Percentiles rank a stretch among this genome's conserved stretches.
Evolutionary conservation across 176 grass and related monocot species (phyloP).

Genomic region (Melocanna baccifera): DNA sequence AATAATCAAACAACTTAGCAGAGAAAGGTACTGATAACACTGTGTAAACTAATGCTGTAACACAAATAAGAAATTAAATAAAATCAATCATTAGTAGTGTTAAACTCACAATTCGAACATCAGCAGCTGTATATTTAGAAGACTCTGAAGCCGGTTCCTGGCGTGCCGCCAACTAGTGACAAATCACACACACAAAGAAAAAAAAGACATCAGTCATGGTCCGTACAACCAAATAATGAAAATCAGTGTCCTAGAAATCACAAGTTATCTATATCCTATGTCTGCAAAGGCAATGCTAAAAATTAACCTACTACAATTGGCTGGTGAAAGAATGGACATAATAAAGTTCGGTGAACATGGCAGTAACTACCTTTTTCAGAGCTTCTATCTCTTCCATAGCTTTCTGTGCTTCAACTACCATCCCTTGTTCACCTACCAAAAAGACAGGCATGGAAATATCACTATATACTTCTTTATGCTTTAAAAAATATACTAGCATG

Average conservation of each 20-base stretch:
- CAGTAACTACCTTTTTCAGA: slow-evolving; percentile 74
- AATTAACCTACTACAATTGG: slow-evolving; percentile 1
- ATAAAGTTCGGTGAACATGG: slow-evolving; percentile 15
- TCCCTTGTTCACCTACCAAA: slow-evolving; percentile 78
- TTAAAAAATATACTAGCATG: not conserved
- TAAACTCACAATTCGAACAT: slow-evolving; percentile 96
- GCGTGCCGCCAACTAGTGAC: slow-evolving; percentile 57
- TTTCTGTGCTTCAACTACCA: slow-evolving; percentile 92
- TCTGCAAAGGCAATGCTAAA: not conserved
- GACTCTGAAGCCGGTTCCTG: slow-evolving; percentile 61
- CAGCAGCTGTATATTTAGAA: slow-evolving; percentile 68
- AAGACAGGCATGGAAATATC: slow-evolving; percentile 11
- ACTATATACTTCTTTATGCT: not conserved
- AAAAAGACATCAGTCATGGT: not conserved
- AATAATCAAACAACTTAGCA: not conserved
- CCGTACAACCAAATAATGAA: slow-evolving; percentile 18
- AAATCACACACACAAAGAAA: not conserved
- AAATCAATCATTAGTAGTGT: not conserved
- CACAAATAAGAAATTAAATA: not conserved
- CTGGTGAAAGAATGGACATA: slow-evolving; percentile 19
- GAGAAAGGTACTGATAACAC: not conserved
- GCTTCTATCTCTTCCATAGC: slow-evolving; percentile 96
- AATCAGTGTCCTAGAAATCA: not conserved
- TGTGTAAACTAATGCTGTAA: not conserved
- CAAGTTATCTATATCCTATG: not conserved